These are phyloP conservation scores for Mycena metata DNA, from an alignment of 768 basidiomycete genomes.

Conservation along the genomic window DNA sequence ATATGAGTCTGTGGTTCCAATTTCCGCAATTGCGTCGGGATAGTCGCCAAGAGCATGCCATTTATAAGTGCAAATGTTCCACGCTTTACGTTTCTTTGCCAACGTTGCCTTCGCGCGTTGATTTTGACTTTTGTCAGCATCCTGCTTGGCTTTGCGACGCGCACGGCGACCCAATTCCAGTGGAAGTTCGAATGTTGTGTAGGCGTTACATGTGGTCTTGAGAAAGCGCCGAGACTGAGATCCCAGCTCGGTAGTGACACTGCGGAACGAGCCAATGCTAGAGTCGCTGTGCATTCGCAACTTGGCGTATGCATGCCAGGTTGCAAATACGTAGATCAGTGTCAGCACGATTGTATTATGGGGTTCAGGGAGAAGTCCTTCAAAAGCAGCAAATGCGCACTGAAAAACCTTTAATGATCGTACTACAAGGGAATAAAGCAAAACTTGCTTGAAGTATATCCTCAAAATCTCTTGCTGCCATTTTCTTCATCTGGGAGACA, in stretches of 20 bases:
- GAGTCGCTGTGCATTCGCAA: too few relatives aligned
- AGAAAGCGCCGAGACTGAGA: too few relatives aligned
- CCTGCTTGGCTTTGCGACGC: too few relatives aligned
- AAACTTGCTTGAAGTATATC: constrained; percentile 60
- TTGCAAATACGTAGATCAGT: constrained; percentile 33
- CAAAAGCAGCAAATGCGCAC: constrained; percentile 52
- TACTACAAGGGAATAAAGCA: too few relatives aligned
- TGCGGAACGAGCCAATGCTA: too few relatives aligned
- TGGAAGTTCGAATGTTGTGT: too few relatives aligned
- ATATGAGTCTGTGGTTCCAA: constrained; percentile 13
- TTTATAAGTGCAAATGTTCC: constrained; percentile 13
- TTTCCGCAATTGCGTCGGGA: background rate
- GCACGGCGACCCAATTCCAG: too few relatives aligned
- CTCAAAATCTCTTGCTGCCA: constrained; percentile 56
- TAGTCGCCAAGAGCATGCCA: constrained; percentile 19
- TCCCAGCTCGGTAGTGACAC: too few relatives aligned
- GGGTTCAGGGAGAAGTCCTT: constrained; percentile 45
- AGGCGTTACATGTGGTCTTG: too few relatives aligned
- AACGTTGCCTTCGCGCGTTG: too few relatives aligned
- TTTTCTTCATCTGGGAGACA: constrained; percentile 50
- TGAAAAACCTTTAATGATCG: background rate
- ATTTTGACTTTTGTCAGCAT: too few relatives aligned
- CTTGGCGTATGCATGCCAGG: constrained; percentile 41
- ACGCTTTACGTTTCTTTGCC: background rate
- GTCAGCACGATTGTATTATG: constrained; percentile 37